Evolutionary conservation across 2,329 filamentous ascomycete species (phyloP).

Genomic region (Aureobasidium zeae): DNA sequence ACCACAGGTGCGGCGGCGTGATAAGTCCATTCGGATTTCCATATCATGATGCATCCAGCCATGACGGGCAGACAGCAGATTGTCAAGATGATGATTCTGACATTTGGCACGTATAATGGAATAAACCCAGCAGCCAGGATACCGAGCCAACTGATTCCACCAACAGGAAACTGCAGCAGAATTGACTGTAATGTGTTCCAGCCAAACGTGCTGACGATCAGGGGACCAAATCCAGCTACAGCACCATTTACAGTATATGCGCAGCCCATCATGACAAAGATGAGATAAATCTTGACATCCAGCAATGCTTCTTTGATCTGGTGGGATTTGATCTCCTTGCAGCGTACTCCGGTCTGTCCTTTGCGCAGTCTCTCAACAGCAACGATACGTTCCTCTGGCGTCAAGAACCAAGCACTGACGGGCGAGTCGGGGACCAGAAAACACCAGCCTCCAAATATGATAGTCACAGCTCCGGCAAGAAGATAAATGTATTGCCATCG

Average conservation of each 20-base stretch:
- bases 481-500: slow-evolving; percentile 27
- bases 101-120: slow-evolving; percentile 50
- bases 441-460: slow-evolving; percentile 25
- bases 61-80: slow-evolving; percentile 64
- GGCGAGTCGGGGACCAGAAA: slow-evolving; percentile 30
- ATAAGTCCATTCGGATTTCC: slow-evolving; percentile 56
- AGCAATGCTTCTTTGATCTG: slow-evolving; percentile 22
- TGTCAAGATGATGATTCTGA: slow-evolving; percentile 56
- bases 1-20: slow-evolving; percentile 57
- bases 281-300: slow-evolving; percentile 23
- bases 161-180: slow-evolving; percentile 65
- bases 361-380: slow-evolving; percentile 30
- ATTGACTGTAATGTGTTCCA: slow-evolving; percentile 56
- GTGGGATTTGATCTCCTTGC: slow-evolving; percentile 23
- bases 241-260: slow-evolving; percentile 65
- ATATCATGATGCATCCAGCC: slow-evolving; percentile 64
- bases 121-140: slow-evolving; percentile 60
- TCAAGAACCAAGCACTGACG: slow-evolving; percentile 28
- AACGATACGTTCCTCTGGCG: slow-evolving; percentile 28
- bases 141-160: slow-evolving; percentile 55
- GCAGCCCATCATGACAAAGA: slow-evolving; percentile 39
- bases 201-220: slow-evolving; percentile 64
- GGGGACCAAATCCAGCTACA: slow-evolving; percentile 59
- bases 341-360: slow-evolving; percentile 30
- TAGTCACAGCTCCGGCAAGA: slow-evolving; percentile 26